Evolutionary conservation across 164 flowering plant species (phyloP).

Genomic region (Vitis labrusca): DNA sequence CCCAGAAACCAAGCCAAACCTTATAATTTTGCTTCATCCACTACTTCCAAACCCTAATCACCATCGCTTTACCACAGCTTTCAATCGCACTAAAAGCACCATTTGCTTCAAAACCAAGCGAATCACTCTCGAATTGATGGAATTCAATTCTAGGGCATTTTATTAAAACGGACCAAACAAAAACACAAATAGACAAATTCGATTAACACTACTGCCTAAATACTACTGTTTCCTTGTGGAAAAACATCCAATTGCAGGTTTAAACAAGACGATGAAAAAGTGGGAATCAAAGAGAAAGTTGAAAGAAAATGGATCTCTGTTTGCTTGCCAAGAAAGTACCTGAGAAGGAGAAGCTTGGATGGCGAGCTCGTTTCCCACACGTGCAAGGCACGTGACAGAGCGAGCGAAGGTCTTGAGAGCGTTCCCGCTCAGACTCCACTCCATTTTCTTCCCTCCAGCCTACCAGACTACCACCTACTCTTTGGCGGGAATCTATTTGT

Average conservation of each 20-base stretch:
- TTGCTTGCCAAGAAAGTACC: conserved; percentile 32
- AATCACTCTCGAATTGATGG: too few relatives aligned
- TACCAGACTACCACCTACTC: neutral
- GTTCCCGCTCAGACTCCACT: conserved; percentile 75
- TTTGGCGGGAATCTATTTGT: conserved; percentile 5
- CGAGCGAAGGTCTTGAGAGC: conserved; percentile 82
- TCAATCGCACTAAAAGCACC: too few relatives aligned
- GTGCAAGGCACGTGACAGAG: conserved; percentile 83
- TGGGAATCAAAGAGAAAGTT: conserved; percentile 3
- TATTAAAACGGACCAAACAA: too few relatives aligned
- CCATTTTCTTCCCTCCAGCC: conserved; percentile 43
- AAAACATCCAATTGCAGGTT: too few relatives aligned
- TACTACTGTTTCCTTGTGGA: too few relatives aligned
- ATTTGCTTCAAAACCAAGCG: too few relatives aligned
- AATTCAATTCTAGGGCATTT: too few relatives aligned
- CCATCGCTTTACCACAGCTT: too few relatives aligned
- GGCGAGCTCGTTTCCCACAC: conserved; percentile 84
- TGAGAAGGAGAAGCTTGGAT: conserved; percentile 82
- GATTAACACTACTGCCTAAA: too few relatives aligned
- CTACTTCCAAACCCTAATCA: neutral
- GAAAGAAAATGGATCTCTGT: neutral
- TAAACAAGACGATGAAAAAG: neutral
- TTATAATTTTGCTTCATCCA: neutral
- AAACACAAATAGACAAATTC: too few relatives aligned
- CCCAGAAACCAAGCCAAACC: neutral